A percentile compares a stretch with the other conserved stretches of the same genome.
phyloP scores from a whole-genome alignment of 306 rosid species.

The Astragalus membranaceus region DNA sequence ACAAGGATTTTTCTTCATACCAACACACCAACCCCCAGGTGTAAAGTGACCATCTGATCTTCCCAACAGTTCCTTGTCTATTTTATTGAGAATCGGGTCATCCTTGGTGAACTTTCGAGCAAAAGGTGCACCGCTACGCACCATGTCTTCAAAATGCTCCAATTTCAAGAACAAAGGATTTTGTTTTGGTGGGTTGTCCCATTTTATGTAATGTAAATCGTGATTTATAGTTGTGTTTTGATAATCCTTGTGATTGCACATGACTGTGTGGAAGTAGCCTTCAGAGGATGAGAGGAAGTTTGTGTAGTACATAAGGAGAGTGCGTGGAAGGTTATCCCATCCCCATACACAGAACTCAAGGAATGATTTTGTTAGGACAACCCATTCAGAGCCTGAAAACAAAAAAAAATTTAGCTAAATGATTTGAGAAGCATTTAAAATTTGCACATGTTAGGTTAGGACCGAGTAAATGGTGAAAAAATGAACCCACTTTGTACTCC shows the following conservation, averaged over 20 bases:
- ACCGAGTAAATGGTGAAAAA: neutral
- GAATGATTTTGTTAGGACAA: constrained; percentile 65
- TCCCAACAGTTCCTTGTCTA: constrained; percentile 50
- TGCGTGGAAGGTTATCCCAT: constrained; percentile 93
- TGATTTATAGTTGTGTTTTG: constrained; percentile 85
- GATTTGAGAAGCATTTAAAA: neutral
- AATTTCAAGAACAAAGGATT: constrained; percentile 45
- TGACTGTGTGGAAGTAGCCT: constrained; percentile 85
- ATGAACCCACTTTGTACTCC: neutral
- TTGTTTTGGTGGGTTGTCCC: constrained; percentile 76
- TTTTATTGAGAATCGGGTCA: constrained; percentile 64
- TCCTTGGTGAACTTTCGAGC: constrained; percentile 50
- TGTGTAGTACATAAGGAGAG: constrained; percentile 83
- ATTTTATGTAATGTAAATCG: constrained; percentile 60
- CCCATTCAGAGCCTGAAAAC: constrained; percentile 66
- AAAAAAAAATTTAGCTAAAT: neutral
- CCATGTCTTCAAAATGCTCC: constrained; percentile 69
- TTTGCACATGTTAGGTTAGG: neutral
- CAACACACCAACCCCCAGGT: constrained; percentile 73
- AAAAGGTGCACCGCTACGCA: constrained; percentile 65
- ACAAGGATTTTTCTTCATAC: constrained; percentile 47
- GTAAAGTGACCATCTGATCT: constrained; percentile 50
- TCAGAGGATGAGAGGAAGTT: constrained; percentile 72
- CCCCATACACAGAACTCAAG: constrained; percentile 77
- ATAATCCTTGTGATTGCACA: constrained; percentile 86